phyloP scores from a whole-genome alignment of 176 grass and related monocot genomes.

The Sorghum bicolor region DNA sequence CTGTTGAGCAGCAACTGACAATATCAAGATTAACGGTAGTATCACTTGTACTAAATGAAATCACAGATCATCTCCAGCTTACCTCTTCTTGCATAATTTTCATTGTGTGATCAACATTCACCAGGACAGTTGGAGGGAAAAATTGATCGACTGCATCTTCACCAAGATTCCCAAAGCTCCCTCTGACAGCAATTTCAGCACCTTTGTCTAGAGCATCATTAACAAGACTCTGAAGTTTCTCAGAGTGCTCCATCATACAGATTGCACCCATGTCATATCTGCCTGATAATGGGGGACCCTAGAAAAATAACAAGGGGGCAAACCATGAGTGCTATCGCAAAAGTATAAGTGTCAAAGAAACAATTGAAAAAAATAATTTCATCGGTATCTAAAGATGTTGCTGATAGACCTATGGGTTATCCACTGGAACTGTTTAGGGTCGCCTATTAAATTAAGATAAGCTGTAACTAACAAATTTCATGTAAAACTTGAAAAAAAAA shows the following conservation, averaged over 20 bases:
- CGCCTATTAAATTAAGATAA: background rate
- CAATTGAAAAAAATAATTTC: background rate
- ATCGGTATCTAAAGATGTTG: background rate
- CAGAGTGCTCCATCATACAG: slow-evolving; percentile 93
- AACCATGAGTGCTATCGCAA: background rate
- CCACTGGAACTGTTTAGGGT: slow-evolving; percentile 7
- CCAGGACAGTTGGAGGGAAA: slow-evolving; percentile 89
- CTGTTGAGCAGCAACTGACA: slow-evolving; percentile 37
- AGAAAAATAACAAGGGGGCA: slow-evolving; percentile 8
- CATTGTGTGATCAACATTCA: slow-evolving; percentile 98
- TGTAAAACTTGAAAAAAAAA: background rate
- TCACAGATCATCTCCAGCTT: slow-evolving; percentile 1
- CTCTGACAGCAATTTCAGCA: slow-evolving; percentile 84
- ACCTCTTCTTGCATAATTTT: slow-evolving; percentile 99
- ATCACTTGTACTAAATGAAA: background rate
- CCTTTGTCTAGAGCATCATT: slow-evolving; percentile 84
- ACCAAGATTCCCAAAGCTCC: slow-evolving; percentile 81
- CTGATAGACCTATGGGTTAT: background rate
- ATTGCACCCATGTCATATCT: slow-evolving; percentile 99
- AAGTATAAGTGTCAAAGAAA: background rate
- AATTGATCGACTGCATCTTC: slow-evolving; percentile 95
- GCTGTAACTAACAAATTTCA: background rate
- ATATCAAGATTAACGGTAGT: background rate
- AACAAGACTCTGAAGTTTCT: slow-evolving; percentile 88
- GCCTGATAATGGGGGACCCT: slow-evolving; percentile 76